Evolutionary conservation across 2,329 filamentous ascomycete genomes (phyloP).

Genomic region (Aureobasidium mangrovei): DNA sequence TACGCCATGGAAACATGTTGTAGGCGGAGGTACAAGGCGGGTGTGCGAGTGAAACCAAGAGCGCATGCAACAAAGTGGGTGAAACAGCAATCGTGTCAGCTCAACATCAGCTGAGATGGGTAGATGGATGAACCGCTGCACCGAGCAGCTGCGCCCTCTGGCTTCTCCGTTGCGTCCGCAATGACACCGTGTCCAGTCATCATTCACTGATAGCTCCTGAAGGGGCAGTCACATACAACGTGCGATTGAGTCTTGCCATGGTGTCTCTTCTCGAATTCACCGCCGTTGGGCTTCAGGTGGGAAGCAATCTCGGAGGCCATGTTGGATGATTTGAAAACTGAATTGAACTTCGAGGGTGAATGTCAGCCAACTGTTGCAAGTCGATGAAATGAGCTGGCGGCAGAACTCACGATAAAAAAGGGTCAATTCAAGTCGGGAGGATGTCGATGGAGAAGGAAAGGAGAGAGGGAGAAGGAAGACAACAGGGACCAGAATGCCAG

Average conservation of each 20-base stretch:
- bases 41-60: neutral
- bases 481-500: neutral
- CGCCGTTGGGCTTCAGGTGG: constrained; percentile 63
- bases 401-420: constrained; percentile 5
- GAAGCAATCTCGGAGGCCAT: constrained; percentile 51
- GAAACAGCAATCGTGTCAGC: neutral
- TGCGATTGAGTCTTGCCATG: constrained; percentile 81
- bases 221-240: constrained; percentile 54
- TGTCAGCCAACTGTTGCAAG: neutral
- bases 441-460: neutral
- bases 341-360: constrained; percentile 2
- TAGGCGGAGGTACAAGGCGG: neutral
- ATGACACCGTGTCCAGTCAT: neutral
- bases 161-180: neutral
- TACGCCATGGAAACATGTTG: neutral
- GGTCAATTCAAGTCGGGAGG: neutral
- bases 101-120: neutral
- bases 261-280: constrained; percentile 53
- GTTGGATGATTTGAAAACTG: neutral
- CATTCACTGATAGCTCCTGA: neutral
- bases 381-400: neutral
- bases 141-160: neutral
- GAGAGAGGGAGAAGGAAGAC: constrained; percentile 2
- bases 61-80: neutral
- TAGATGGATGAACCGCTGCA: neutral